Base-by-base conservation (phyloP, 371 early-diverging fungal genomes). In the Antonospora locustae region DNA sequence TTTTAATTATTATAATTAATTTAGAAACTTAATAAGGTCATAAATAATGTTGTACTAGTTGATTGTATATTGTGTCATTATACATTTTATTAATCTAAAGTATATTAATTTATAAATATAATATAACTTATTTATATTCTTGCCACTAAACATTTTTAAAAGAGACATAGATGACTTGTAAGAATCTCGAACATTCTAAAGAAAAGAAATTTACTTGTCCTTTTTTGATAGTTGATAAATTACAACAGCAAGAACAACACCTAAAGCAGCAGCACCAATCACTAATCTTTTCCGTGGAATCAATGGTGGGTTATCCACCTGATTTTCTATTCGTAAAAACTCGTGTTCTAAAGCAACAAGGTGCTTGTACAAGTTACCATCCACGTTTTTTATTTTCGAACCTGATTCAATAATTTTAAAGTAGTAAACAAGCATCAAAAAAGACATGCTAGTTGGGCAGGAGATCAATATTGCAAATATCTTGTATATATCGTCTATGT, bases 401-500 rank as follows among this genome's bases (percentile, higher is more conserved):
- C 23, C 25, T 23, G 7, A 14, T 9, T 57, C 52, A 14, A 56
- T 36, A 28, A 29, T 1, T 17, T 61, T 67, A 47, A 37, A 60
- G 41, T 48, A 66, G 5, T 49, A n/a, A 24, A 57, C 43, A 11
- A 66, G 32, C 4, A 70, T 12, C 2, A 58, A 11, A 52, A 70
- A 70, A 1, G 50, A 37, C 14, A 53, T 27, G 29, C 38, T 45
- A 22, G 51, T 38, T 11, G 65, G 64, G 19, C 55, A 59, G 1
- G 55, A 32, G 0, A 70, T n/a, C 32, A 70, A 41, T 27, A 49
- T 41, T 22, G 37, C 53, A 51, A 57, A 66, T 19, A 70, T 50
- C 47, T 25, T 52, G 39, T 55, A 57, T 7, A 58, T 51, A 58
- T 56, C 66, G 17, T 63, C 61, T 2, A 43, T 48, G 17, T 7